Conservation (phyloP, 2,329 filamentous ascomycete species). For the Macrophomina pseudophaseolina region DNA sequence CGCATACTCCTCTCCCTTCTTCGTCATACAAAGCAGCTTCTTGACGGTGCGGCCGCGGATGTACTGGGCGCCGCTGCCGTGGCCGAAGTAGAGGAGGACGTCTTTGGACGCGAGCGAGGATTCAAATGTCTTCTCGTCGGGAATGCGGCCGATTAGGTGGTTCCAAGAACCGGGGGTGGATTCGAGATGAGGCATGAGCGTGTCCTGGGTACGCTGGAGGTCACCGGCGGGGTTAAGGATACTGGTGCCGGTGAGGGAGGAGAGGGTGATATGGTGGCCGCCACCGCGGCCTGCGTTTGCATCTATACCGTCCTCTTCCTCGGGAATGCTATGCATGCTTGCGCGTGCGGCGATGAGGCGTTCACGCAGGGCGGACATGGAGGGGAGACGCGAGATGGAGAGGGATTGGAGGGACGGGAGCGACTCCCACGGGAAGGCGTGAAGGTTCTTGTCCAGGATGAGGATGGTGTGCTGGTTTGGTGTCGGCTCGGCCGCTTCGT, state of each 20-base stretch:
- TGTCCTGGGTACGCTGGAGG: constrained; percentile 76
- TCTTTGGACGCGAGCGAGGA: constrained; percentile 68
- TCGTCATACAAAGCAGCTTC: constrained; percentile 63
- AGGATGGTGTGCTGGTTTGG: constrained; percentile 74
- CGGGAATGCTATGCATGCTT: constrained; percentile 23
- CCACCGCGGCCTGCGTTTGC: constrained; percentile 4
- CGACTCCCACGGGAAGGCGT: constrained; percentile 95
- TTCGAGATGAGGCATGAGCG: constrained; percentile 71
- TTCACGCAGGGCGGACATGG: constrained; percentile 78
- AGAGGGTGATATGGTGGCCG: constrained; percentile 57
- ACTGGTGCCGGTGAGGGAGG: constrained; percentile 63
- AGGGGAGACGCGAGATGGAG: constrained; percentile 86
- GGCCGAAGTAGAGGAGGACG: constrained; percentile 90
- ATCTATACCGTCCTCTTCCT: constrained; percentile 19
- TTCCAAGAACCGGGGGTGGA: constrained; percentile 63
- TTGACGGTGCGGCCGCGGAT: constrained; percentile 84
- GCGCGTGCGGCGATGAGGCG: constrained; percentile 66
- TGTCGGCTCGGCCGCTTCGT: constrained; percentile 54
- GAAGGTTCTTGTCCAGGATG: constrained; percentile 87
- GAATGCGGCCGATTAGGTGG: constrained; percentile 69
- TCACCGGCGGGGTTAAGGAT: constrained; percentile 91
- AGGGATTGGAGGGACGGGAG: constrained; percentile 80
- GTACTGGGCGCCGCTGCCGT: constrained; percentile 94
- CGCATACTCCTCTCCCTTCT: background rate
- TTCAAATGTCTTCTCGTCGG: constrained; percentile 79